Percentiles rank a stretch among this genome's conserved stretches.
These are phyloP conservation scores for Yueomyces sinensis DNA, from an alignment of 805 yeast genomes.

Conservation along the genomic window DNA sequence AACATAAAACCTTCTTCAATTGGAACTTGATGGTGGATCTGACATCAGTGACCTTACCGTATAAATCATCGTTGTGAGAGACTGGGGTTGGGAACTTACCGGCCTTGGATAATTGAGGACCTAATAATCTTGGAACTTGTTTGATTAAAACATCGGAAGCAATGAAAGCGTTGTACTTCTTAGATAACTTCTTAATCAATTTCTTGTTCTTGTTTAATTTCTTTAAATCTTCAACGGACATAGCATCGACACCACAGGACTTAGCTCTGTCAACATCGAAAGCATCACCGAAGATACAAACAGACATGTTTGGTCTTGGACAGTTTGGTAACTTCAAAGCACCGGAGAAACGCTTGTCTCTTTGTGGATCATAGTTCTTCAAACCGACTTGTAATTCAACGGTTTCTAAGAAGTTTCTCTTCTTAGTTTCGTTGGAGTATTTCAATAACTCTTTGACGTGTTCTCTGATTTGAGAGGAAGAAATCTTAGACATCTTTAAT, in stretches of 20 bases:
- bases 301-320: slow-evolving; percentile 99
- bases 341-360: slow-evolving; percentile 99
- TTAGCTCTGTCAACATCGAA: slow-evolving; percentile 99
- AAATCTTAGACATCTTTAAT: slow-evolving; percentile 67
- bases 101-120: slow-evolving; percentile 99
- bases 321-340: slow-evolving; percentile 94
- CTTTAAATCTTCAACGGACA: slow-evolving; percentile 99
- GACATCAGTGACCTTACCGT: slow-evolving; percentile 91
- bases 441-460: slow-evolving; percentile 86
- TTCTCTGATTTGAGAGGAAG: slow-evolving; percentile 89
- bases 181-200: slow-evolving; percentile 98
- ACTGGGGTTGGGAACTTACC: slow-evolving; percentile 99
- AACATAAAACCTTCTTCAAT: slow-evolving; percentile 98
- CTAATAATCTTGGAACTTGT: slow-evolving; percentile 99
- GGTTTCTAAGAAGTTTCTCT: slow-evolving; percentile 99
- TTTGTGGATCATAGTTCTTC: slow-evolving; percentile 99
- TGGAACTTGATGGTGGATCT: slow-evolving; percentile 99
- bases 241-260: slow-evolving; percentile 97
- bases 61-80: slow-evolving; percentile 97
- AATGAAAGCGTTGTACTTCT: slow-evolving; percentile 99
- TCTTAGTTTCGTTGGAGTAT: slow-evolving; percentile 88
- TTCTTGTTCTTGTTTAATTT: slow-evolving; percentile 99
- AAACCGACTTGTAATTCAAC: slow-evolving; percentile 99
- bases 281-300: slow-evolving; percentile 99
- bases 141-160: slow-evolving; percentile 99